A percentile compares a stretch with the other conserved stretches of the same genome.
Conservation (phyloP, 176 grass and related monocot species). For the Luzula sylvatica region DNA sequence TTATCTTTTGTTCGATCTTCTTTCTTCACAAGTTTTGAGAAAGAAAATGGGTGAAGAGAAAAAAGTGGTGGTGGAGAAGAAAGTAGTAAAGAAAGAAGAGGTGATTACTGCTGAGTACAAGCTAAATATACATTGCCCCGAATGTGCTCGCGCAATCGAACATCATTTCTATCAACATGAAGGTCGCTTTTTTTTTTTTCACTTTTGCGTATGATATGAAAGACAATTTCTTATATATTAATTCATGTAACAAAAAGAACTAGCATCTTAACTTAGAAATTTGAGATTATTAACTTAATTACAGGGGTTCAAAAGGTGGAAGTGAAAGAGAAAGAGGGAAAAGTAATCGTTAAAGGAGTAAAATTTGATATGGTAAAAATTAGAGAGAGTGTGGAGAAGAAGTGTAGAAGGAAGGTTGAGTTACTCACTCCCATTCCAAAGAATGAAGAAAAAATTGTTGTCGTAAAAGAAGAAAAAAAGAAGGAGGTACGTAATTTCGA, state of each 20-base stretch:
- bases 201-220: too few species aligned
- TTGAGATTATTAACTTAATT: too few species aligned
- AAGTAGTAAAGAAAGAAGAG: constrained; percentile 37
- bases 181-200: constrained; percentile 19
- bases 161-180: constrained; percentile 32
- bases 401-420: constrained; percentile 49
- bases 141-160: constrained; percentile 45
- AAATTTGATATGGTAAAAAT: constrained; percentile 54
- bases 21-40: constrained; percentile 5
- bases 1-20: constrained; percentile 3
- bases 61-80: constrained; percentile 20
- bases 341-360: constrained; percentile 53
- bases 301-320: constrained; percentile 79
- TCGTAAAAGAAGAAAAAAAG: constrained; percentile 42
- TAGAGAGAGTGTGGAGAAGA: constrained; percentile 40
- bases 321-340: constrained; percentile 32
- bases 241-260: too few species aligned
- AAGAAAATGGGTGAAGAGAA: too few species aligned
- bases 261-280: not conserved
- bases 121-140: constrained; percentile 59
- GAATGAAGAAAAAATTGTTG: constrained; percentile 15
- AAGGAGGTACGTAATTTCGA: constrained; percentile 57
- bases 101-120: constrained; percentile 46
- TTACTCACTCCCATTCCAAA: constrained; percentile 30
- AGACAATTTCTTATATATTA: too few species aligned